phyloP scores from a whole-genome alignment of 2,329 filamentous ascomycete genomes.

The Cytospora mali region DNA sequence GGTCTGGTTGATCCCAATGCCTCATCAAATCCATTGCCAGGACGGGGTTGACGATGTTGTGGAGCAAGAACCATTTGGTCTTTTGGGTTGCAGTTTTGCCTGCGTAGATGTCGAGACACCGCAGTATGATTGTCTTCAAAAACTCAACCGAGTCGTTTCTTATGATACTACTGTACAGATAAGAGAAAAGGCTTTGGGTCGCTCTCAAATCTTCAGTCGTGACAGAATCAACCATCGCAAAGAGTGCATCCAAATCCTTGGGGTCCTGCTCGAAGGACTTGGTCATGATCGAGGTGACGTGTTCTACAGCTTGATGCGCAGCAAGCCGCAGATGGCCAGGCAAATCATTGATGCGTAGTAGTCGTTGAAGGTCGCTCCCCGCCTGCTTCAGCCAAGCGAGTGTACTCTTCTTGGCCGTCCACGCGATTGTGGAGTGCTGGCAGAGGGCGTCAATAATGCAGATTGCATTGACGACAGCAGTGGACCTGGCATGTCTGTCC shows the following conservation, averaged over 20 bases:
- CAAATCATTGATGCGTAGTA: slow-evolving; percentile 70
- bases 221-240: slow-evolving; percentile 80
- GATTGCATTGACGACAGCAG: slow-evolving; percentile 82
- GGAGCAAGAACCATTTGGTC: slow-evolving; percentile 90
- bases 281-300: slow-evolving; percentile 83
- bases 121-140: slow-evolving; percentile 78
- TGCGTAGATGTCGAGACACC: slow-evolving; percentile 86
- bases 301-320: slow-evolving; percentile 85
- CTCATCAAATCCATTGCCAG: slow-evolving; percentile 95
- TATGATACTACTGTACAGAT: slow-evolving; percentile 85
- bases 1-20: slow-evolving; percentile 66
- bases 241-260: slow-evolving; percentile 79
- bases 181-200: slow-evolving; percentile 74
- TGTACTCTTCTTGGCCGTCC: slow-evolving; percentile 70
- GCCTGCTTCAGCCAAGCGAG: slow-evolving; percentile 64
- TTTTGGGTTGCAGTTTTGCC: slow-evolving; percentile 78
- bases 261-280: slow-evolving; percentile 75
- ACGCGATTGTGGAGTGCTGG: slow-evolving; percentile 65
- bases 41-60: slow-evolving; percentile 92
- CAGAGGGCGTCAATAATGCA: slow-evolving; percentile 81
- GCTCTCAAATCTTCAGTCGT: slow-evolving; percentile 81
- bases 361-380: slow-evolving; percentile 77
- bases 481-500: slow-evolving; percentile 68
- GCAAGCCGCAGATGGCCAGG: slow-evolving; percentile 75
- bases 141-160: slow-evolving; percentile 83